Base-by-base conservation (phyloP, 176 grass and related monocot genomes). In the Tillandsia leiboldiana region DNA sequence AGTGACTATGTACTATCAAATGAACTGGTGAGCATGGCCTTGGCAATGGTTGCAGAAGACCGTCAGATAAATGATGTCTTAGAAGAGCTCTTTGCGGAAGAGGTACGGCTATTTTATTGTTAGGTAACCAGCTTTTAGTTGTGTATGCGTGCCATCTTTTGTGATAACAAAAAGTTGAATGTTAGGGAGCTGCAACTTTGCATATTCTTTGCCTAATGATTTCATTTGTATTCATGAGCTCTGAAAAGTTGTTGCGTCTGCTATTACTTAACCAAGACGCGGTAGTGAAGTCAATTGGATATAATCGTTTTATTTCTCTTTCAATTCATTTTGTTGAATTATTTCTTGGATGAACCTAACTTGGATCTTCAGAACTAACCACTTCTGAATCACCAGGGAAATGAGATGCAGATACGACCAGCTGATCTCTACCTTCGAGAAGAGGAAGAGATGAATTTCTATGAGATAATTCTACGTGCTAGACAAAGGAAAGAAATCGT, bases 1-100 rank as follows among this genome's bases (percentile, higher is more conserved):
- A 91, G 83, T 20, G 88, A 91, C 73, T 91, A 91, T 57, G 88
- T 91, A 72, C 81, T 91, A 71, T 91, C 88, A 67, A 91, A 91
- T 79, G 88, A 91, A 84, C 81, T 91, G 22, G 88, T 91, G 74
- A 91, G 88, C 68, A 91, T 91, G 88, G 88, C 83, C 49, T 66
- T 91, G 78, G 88, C 83, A 70, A 91, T 91, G 88, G 88, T 91
- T 54, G 83, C 83, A 51, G 88, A 87, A 63, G 88, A 91, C 71
- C 71, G 83, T 5, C 88, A 91, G 63, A 91, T 91, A 87, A 91
- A 91, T 78, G 75, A 84, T 62, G 81, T 91, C 12, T 81, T 91
- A 68, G 88, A 91, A 69, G 88, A 91, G 64, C 83, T 91, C 50
- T 91, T 91, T 72, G 88, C 80, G 0, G 88, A 91, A 50, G 74